Conservation (phyloP, 805 yeast species). For the Candida michaelii region DNA sequence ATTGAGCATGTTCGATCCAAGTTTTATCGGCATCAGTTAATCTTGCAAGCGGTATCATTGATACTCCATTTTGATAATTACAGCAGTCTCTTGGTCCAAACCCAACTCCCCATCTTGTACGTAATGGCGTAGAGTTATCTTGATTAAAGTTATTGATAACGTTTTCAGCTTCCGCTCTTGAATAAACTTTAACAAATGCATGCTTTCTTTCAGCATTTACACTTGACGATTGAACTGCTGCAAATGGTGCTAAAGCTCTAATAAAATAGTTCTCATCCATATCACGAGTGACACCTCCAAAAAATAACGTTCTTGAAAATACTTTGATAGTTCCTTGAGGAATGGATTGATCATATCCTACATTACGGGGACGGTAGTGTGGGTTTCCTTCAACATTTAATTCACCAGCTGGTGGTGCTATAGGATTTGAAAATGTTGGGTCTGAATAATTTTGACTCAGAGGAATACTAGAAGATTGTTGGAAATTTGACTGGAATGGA, state of each 20-base stretch:
- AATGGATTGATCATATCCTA: conserved; percentile 65
- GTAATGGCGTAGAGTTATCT: conserved; percentile 60
- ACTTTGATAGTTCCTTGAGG: conserved; percentile 83
- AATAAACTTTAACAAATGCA: conserved; percentile 92
- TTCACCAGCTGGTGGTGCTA: conserved; percentile 45
- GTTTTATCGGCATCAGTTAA: conserved; percentile 91
- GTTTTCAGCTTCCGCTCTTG: conserved; percentile 86
- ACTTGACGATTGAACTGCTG: conserved; percentile 89
- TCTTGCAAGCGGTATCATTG: conserved; percentile 82
- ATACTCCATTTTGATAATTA: conserved; percentile 87
- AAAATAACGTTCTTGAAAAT: conserved; percentile 83
- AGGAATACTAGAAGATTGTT: conserved; percentile 6
- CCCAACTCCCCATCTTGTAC: conserved; percentile 99
- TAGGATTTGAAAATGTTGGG: conserved; percentile 1
- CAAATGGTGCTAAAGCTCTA: conserved; percentile 73
- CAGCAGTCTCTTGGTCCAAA: conserved; percentile 98
- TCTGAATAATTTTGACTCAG: conserved; percentile 7
- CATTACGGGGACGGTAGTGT: conserved; percentile 73
- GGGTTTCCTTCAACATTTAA: conserved; percentile 68
- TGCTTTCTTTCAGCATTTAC: conserved; percentile 87
- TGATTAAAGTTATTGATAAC: conserved; percentile 72
- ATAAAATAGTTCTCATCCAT: conserved; percentile 78
- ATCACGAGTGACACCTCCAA: conserved; percentile 86
- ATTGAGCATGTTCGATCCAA: conserved; percentile 88
- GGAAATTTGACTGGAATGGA: conserved; percentile 7